phyloP scores from a whole-genome alignment of 345 rosid genomes.

The Angophora floribunda region DNA sequence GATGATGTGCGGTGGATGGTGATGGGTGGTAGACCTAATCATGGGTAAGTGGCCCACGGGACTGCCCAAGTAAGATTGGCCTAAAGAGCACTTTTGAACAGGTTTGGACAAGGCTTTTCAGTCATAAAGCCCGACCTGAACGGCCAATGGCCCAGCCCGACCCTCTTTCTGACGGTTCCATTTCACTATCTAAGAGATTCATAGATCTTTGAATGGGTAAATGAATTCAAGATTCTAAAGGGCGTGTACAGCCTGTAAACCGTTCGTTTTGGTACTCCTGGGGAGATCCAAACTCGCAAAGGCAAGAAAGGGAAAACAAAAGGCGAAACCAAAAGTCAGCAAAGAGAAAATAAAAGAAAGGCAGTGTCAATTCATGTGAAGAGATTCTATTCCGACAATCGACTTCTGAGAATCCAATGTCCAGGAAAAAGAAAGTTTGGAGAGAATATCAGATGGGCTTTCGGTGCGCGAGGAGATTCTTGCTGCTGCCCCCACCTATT shows the following conservation, averaged over 20 bases:
- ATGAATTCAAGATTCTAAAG: background rate
- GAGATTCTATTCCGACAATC: background rate
- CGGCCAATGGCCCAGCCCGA: background rate
- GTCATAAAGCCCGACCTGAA: background rate
- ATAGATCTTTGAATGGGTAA: background rate
- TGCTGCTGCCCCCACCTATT: background rate
- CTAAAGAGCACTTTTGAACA: background rate
- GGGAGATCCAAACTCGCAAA: background rate
- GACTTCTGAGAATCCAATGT: background rate
- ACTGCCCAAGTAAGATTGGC: background rate
- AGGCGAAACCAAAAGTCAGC: background rate
- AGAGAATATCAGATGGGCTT: background rate
- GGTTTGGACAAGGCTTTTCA: background rate
- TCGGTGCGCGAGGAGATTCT: background rate
- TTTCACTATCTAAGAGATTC: background rate
- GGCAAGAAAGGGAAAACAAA: background rate
- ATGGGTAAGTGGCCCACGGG: background rate
- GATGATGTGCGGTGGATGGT: background rate
- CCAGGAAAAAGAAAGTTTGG: background rate
- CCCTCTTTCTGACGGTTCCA: background rate
- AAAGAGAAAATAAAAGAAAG: background rate
- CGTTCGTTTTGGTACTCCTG: background rate
- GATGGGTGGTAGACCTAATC: background rate
- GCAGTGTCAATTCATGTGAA: background rate
- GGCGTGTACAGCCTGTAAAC: background rate